phyloP scores from a whole-genome alignment of 2,329 filamentous ascomycete genomes.

The Claviceps purpurea region DNA sequence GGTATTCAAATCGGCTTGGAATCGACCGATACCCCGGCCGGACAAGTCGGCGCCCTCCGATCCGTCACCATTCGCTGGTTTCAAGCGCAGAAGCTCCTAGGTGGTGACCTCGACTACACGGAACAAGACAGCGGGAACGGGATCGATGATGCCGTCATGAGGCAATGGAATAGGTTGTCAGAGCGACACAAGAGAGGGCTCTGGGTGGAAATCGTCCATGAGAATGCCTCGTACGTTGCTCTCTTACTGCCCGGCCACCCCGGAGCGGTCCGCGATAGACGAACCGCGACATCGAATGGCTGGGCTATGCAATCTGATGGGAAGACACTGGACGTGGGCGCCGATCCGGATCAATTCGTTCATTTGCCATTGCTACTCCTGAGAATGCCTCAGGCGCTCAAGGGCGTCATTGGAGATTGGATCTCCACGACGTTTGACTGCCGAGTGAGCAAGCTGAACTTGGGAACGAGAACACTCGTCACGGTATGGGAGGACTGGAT shows the following conservation, averaged over 20 bases:
- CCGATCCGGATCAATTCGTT: conserved; percentile 23
- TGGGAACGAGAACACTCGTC: conserved; percentile 38
- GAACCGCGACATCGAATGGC: neutral
- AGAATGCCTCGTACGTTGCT: conserved; percentile 37
- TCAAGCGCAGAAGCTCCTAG: conserved; percentile 17
- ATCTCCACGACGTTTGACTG: conserved; percentile 42
- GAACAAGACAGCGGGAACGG: conserved; percentile 9
- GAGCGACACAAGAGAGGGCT: conserved; percentile 18
- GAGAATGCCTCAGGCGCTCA: conserved; percentile 41
- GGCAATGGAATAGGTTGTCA: conserved; percentile 7
- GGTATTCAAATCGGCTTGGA: conserved; percentile 41
- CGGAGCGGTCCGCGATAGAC: conserved; percentile 4
- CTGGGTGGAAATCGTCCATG: conserved; percentile 38
- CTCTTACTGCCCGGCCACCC: conserved; percentile 32
- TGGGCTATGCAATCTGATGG: conserved; percentile 12
- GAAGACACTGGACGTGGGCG: neutral
- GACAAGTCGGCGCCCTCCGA: conserved; percentile 29
- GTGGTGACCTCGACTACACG: conserved; percentile 13
- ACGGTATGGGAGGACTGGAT: conserved; percentile 39
- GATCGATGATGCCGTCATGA: conserved; percentile 7
- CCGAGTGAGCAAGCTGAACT: conserved; percentile 33
- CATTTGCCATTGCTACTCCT: conserved; percentile 39
- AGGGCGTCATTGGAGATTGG: conserved; percentile 35
- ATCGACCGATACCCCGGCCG: conserved; percentile 25
- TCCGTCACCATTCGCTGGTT: conserved; percentile 36